Evolutionary conservation across 2,329 filamentous ascomycete species (phyloP).

Genomic region (Neurospora sp.): DNA sequence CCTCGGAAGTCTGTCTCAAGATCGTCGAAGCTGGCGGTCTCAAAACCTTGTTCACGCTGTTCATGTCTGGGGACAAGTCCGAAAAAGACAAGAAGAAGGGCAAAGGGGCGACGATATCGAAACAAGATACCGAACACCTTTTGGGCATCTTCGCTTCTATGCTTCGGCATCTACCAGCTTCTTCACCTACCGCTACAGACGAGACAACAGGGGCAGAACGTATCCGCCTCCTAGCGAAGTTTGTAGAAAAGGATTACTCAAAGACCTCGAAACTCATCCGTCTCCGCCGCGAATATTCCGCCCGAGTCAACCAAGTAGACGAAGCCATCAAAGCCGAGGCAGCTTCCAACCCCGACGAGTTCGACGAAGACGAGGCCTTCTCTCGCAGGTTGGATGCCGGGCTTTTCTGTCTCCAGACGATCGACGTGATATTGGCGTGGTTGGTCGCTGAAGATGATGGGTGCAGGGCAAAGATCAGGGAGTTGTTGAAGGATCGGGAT

Average conservation of each 20-base stretch:
- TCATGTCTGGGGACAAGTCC: constrained; percentile 42
- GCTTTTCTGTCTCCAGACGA: constrained; percentile 69
- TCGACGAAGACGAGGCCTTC: constrained; percentile 52
- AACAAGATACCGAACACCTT: constrained; percentile 52
- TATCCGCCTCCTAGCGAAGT: constrained; percentile 83
- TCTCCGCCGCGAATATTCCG: constrained; percentile 61
- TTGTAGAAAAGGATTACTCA: constrained; percentile 87
- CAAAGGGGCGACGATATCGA: constrained; percentile 21
- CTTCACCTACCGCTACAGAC: constrained; percentile 35
- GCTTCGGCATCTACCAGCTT: constrained; percentile 67
- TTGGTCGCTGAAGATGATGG: constrained; percentile 80
- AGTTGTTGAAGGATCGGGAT: constrained; percentile 57
- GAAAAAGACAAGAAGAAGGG: constrained; percentile 71
- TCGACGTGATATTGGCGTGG: constrained; percentile 85
- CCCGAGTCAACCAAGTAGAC: constrained; percentile 53
- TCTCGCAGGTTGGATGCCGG: constrained; percentile 73
- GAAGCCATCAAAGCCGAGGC: constrained; percentile 53
- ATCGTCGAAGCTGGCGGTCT: constrained; percentile 77
- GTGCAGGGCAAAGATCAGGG: constrained; percentile 53
- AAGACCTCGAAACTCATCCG: constrained; percentile 66
- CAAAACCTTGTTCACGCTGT: constrained; percentile 75
- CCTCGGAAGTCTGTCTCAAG: constrained; percentile 55
- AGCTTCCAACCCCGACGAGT: constrained; percentile 39
- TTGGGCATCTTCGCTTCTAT: constrained; percentile 78
- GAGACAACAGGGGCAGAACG: constrained; percentile 41